Conservation (phyloP, 202 grass and related monocot species). For the Eragrostis tef region DNA sequence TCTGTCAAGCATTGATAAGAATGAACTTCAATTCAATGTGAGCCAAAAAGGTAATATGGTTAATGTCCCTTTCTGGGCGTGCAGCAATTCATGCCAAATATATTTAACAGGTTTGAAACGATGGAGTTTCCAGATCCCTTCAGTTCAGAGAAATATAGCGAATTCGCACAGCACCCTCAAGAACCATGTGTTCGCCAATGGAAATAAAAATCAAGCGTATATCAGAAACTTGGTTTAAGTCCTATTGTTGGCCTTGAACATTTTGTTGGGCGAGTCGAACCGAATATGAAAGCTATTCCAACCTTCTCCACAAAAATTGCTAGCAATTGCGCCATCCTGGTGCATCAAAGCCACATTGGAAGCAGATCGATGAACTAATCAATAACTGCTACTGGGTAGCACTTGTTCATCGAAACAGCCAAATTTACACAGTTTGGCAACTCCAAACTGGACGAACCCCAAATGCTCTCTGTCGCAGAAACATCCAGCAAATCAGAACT, state of each 20-base stretch:
- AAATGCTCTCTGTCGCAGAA: neutral
- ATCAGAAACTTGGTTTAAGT: neutral
- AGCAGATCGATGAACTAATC: neutral
- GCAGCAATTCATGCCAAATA: neutral
- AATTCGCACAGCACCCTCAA: neutral
- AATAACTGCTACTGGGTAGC: neutral
- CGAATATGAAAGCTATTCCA: neutral
- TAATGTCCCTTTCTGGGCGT: neutral
- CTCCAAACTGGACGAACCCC: neutral
- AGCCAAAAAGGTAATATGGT: constrained; percentile 6
- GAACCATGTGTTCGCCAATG: neutral
- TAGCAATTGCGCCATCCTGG: neutral
- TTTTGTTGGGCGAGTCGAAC: constrained; percentile 9
- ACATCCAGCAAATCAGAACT: neutral
- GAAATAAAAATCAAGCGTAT: neutral
- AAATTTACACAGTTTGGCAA: neutral
- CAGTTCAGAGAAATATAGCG: neutral
- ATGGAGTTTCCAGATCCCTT: neutral
- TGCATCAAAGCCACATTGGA: neutral
- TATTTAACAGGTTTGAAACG: neutral
- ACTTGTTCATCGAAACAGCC: neutral
- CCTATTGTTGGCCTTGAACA: neutral
- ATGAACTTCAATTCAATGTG: neutral
- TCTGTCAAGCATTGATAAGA: neutral
- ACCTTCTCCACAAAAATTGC: neutral